These are phyloP conservation scores for Pseudopyricularia cyperi DNA, from an alignment of 2,329 filamentous ascomycete species.

Conservation along the genomic window DNA sequence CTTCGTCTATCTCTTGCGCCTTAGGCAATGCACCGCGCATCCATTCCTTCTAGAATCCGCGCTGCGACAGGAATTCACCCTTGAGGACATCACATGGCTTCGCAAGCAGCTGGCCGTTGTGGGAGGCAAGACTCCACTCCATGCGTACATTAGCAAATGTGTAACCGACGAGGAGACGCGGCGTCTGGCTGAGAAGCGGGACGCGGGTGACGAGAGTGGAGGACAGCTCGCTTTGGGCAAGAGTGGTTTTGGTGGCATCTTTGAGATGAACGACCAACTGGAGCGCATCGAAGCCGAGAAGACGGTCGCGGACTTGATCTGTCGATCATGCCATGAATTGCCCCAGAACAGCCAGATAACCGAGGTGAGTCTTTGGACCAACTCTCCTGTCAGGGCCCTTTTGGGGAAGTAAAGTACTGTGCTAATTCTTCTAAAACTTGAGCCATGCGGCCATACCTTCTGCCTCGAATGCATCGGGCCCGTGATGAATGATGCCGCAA, in stretches of 20 bases:
- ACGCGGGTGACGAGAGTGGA: too few species aligned
- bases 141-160: slow-evolving; percentile 6
- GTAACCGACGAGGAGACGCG: neutral
- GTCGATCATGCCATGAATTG: slow-evolving; percentile 1
- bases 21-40: slow-evolving; percentile 7
- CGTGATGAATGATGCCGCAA: neutral
- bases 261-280: slow-evolving; percentile 3
- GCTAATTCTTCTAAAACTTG: neutral
- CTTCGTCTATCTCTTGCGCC: slow-evolving; percentile 3
- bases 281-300: slow-evolving; percentile 1
- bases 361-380: neutral
- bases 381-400: too few species aligned
- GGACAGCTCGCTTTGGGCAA: neutral
- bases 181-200: neutral
- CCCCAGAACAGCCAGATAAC: neutral
- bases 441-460: slow-evolving; percentile 19
- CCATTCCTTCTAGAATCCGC: slow-evolving; percentile 7
- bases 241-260: neutral
- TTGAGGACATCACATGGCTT: slow-evolving; percentile 4
- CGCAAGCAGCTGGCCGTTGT: slow-evolving; percentile 1
- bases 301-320: neutral
- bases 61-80: slow-evolving; percentile 3
- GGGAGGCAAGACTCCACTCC: neutral
- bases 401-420: neutral
- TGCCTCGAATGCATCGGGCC: slow-evolving; percentile 13